These are phyloP conservation scores for Trichomonas gallinae DNA, from an alignment of 208 protist species.

Conservation along the genomic window DNA sequence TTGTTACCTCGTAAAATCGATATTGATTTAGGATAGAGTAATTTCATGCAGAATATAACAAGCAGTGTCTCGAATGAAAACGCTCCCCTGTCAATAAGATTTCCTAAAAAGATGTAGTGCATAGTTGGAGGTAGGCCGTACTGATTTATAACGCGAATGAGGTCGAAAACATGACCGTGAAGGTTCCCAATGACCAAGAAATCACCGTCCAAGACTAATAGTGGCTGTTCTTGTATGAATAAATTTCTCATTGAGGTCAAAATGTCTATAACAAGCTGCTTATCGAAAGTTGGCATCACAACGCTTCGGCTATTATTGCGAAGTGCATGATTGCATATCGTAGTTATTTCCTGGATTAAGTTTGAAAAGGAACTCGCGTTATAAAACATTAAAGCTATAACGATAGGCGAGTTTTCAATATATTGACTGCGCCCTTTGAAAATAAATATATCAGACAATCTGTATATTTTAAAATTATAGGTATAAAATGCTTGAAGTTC, in stretches of 20 bases:
- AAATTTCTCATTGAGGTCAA: not conserved
- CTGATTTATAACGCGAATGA: slow-evolving; percentile 32
- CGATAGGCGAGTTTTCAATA: too few relatives aligned
- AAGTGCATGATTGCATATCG: too few relatives aligned
- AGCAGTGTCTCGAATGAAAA: not conserved
- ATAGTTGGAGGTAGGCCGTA: slow-evolving; percentile 20
- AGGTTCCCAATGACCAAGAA: slow-evolving; percentile 37
- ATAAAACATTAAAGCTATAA: too few relatives aligned
- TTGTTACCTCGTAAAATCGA: slow-evolving; percentile 27
- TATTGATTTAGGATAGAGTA: not conserved
- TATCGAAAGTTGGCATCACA: too few relatives aligned
- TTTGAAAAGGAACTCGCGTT: too few relatives aligned
- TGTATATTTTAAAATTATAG: too few relatives aligned
- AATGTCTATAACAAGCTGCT: not conserved
- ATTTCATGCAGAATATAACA: not conserved
- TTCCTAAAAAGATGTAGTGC: not conserved
- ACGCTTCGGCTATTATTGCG: too few relatives aligned
- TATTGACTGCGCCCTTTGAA: too few relatives aligned
- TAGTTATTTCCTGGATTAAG: too few relatives aligned
- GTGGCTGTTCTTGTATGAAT: slow-evolving; percentile 22
- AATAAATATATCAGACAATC: too few relatives aligned
- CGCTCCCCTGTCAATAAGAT: not conserved
- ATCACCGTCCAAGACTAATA: slow-evolving; percentile 26
- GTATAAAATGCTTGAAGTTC: too few relatives aligned
- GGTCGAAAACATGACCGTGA: slow-evolving; percentile 41